These are phyloP conservation scores for Edaphochlamys debaryana DNA, from an alignment of 139 green algal genomes.

Conservation along the genomic window DNA sequence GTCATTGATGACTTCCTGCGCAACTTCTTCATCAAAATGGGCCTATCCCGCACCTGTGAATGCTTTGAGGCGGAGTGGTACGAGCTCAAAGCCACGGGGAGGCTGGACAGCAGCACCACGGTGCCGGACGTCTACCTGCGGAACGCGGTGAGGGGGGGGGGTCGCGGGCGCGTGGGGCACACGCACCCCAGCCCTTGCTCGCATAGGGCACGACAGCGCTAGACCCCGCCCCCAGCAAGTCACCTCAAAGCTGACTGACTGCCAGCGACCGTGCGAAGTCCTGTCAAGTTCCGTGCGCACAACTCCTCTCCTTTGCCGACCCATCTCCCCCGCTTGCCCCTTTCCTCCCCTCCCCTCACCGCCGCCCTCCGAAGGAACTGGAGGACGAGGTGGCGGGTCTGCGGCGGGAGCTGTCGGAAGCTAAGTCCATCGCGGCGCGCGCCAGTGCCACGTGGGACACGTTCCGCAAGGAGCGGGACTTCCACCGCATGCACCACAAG, in stretches of 20 bases:
- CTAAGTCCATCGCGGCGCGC: constrained; percentile 50
- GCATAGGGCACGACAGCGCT: too few relatives aligned
- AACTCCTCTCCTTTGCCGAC: too few relatives aligned
- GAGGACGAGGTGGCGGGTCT: constrained; percentile 65
- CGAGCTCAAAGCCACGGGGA: constrained; percentile 76
- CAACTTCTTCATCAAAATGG: constrained; percentile 88
- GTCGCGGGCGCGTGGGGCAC: too few relatives aligned
- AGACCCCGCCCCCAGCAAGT: too few relatives aligned
- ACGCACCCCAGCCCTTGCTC: too few relatives aligned
- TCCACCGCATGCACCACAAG: constrained; percentile 93
- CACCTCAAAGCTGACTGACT: too few relatives aligned
- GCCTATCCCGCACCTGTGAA: constrained; percentile 73
- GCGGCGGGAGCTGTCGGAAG: constrained; percentile 58
- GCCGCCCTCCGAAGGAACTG: too few relatives aligned
- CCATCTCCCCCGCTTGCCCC: too few relatives aligned
- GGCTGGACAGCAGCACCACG: constrained; percentile 50
- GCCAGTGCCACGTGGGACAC: constrained; percentile 68
- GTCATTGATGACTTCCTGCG: constrained; percentile 90
- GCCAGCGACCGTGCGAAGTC: too few relatives aligned
- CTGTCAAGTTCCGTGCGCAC: too few relatives aligned
- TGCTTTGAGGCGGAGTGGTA: constrained; percentile 92
- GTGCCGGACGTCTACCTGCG: constrained; percentile 81
- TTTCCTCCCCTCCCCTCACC: too few relatives aligned
- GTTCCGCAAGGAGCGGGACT: constrained; percentile 90
- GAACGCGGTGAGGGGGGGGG: constrained; percentile 59